phyloP scores from a whole-genome alignment of 345 rosid species.

The Hibiscus syriacus region DNA sequence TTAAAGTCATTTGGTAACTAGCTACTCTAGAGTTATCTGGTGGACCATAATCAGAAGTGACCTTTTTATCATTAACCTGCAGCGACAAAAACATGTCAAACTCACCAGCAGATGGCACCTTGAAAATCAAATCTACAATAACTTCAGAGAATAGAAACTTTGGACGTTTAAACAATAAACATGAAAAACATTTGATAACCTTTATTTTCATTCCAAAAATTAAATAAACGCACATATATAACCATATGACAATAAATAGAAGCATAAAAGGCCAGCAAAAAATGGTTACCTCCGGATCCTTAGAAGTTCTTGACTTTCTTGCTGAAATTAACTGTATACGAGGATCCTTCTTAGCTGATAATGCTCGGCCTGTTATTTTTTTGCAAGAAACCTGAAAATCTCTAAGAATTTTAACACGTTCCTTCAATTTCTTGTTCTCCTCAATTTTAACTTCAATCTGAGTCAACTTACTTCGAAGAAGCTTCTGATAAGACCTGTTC shows the following conservation, averaged over 20 bases:
- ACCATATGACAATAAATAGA: not conserved
- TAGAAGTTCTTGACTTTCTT: slow-evolving; percentile 22
- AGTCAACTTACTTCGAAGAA: slow-evolving; percentile 51
- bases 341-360: slow-evolving; percentile 67
- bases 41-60: slow-evolving; percentile 50
- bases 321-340: slow-evolving; percentile 63
- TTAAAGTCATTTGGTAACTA: slow-evolving; percentile 47
- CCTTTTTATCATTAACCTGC: slow-evolving; percentile 51
- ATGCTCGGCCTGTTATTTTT: slow-evolving; percentile 48
- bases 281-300: slow-evolving; percentile 46
- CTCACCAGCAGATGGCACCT: too few relatives aligned
- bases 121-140: too few relatives aligned
- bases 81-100: slow-evolving; percentile 9
- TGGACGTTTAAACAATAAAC: not conserved
- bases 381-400: slow-evolving; percentile 71
- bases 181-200: not conserved
- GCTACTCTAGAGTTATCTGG: slow-evolving; percentile 61
- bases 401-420: slow-evolving; percentile 53
- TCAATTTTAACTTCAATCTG: slow-evolving; percentile 71
- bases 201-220: not conserved
- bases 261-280: not conserved
- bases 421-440: slow-evolving; percentile 79
- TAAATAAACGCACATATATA: not conserved
- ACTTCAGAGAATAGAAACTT: not conserved
- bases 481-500: slow-evolving; percentile 78